A percentile compares a stretch with the other conserved stretches of the same genome.
Conservation (phyloP, 768 basidiomycete species). For the Lentinus brumalis region DNA sequence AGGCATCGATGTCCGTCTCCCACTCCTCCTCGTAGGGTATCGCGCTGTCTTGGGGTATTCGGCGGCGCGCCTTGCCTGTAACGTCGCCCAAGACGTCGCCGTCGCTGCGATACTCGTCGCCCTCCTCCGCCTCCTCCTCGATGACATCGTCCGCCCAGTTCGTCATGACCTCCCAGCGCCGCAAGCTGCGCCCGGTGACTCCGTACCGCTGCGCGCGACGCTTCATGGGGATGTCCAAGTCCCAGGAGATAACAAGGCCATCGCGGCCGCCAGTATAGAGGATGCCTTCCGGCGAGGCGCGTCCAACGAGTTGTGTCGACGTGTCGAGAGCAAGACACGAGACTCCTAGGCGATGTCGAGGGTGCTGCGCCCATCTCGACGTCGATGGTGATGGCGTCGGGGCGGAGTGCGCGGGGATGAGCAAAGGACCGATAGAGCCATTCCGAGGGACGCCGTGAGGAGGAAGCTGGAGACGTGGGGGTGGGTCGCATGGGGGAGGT, state of each 20-base stretch:
- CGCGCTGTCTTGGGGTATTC: slow-evolving; percentile 26
- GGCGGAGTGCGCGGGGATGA: slow-evolving; percentile 44
- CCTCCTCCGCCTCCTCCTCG: slow-evolving; percentile 68
- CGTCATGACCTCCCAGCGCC: slow-evolving; percentile 79
- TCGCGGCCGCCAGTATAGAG: slow-evolving; percentile 90
- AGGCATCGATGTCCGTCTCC: slow-evolving; percentile 68
- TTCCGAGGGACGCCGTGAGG: slow-evolving; percentile 60
- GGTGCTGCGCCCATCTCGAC: slow-evolving; percentile 45
- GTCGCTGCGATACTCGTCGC: slow-evolving; percentile 62
- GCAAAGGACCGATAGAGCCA: slow-evolving; percentile 69
- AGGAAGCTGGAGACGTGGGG: slow-evolving; percentile 73
- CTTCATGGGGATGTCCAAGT: slow-evolving; percentile 69
- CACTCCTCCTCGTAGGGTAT: slow-evolving; percentile 74
- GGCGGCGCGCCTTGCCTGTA: slow-evolving; percentile 37
- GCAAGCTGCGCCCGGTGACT: slow-evolving; percentile 29
- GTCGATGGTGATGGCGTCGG: slow-evolving; percentile 6
- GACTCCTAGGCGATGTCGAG: slow-evolving; percentile 86
- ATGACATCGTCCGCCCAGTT: slow-evolving; percentile 77
- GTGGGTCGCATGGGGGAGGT: slow-evolving; percentile 63
- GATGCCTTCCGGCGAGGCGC: slow-evolving; percentile 76
- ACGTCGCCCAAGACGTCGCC: slow-evolving; percentile 82
- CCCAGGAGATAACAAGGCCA: slow-evolving; percentile 87
- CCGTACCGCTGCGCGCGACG: slow-evolving; percentile 39
- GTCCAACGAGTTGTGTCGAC: slow-evolving; percentile 73
- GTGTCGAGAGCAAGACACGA: slow-evolving; percentile 86